Conservation (phyloP, 768 basidiomycete species). For the Kwoniella dendrophila region DNA sequence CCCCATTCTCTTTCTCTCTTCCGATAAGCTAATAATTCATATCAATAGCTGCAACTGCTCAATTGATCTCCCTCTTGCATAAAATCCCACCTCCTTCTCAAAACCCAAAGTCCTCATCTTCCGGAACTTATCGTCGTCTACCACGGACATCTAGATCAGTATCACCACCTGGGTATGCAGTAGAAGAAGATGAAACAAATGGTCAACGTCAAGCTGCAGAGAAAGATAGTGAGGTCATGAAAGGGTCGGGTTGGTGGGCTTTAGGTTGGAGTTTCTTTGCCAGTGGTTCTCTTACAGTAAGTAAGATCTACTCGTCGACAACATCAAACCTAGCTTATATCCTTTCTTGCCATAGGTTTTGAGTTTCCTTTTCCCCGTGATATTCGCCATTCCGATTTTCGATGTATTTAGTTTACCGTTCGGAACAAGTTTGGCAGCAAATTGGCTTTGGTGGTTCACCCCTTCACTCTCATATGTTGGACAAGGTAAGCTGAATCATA, state of each 20-base stretch:
- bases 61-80: slow-evolving; percentile 88
- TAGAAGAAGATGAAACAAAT: slow-evolving; percentile 54
- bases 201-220: slow-evolving; percentile 39
- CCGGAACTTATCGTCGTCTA: slow-evolving; percentile 51
- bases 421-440: slow-evolving; percentile 74
- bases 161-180: slow-evolving; percentile 37
- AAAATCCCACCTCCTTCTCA: slow-evolving; percentile 54
- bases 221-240: slow-evolving; percentile 61
- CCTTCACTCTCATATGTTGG: slow-evolving; percentile 90
- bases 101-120: slow-evolving; percentile 64
- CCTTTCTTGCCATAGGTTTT: slow-evolving; percentile 62
- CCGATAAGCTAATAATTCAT: too few relatives aligned
- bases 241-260: slow-evolving; percentile 73
- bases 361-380: slow-evolving; percentile 84
- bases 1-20: too few relatives aligned
- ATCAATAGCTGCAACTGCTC: slow-evolving; percentile 83
- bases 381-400: slow-evolving; percentile 78
- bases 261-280: slow-evolving; percentile 76
- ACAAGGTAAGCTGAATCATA: slow-evolving; percentile 64
- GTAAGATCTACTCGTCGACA: slow-evolving; percentile 35
- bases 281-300: slow-evolving; percentile 75
- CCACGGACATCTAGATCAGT: slow-evolving; percentile 37
- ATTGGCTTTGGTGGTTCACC: slow-evolving; percentile 93
- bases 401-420: slow-evolving; percentile 59
- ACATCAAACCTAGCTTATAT: not conserved